Evolutionary conservation across 768 basidiomycete species (phyloP), one percentile per base, ranked within the genome.

Genomic region (Phaeotremella skinneri): DNA sequence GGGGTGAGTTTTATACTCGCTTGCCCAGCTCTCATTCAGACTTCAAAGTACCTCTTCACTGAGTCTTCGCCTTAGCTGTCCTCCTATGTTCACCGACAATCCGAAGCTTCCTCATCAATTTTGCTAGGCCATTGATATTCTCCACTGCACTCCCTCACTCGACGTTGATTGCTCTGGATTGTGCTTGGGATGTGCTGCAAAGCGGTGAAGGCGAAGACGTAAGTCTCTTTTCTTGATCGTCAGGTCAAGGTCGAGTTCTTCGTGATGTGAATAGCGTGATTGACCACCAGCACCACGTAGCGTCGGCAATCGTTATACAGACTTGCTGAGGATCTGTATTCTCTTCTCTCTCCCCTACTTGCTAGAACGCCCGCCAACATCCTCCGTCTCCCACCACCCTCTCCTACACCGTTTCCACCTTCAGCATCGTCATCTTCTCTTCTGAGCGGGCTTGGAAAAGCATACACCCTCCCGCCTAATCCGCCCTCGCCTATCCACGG

Each of bases 51-150:
- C 55, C 23, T 16, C 13, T n/a, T 42, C n/a, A 23, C 26, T 30
- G 2, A 23, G 54, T 56, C 4, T 30, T 25, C 3, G 17, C 2
- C 20, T 1, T 53, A 87, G 93, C 93, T 45, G 89, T 90, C 4
- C 76, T 96, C 4, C 78, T 96, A 34, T 86, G 86, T 16, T 86
- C 80, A 16, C 80, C 82, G 1, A 79, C 89, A 9, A 81, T 94
- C 45, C 85, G 87, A 11, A 84, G 88, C 62, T 96, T 91, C 76
- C 80, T 97, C 21, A 78, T 96, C 64, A 97, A 97, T 74, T 98
- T 93, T 76, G 91, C 91, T 0, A 83, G 93, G 26, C 83, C 91
- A 2, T 80, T 97, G 50, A 89, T 97, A 51, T 97, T 91, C 78
- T 96, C 91, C 2, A 97, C 94, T 0, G 84, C 90, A 0, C 81